Conservation (phyloP, 2,329 filamentous ascomycete genomes). For the Capronia epimyces region DNA sequence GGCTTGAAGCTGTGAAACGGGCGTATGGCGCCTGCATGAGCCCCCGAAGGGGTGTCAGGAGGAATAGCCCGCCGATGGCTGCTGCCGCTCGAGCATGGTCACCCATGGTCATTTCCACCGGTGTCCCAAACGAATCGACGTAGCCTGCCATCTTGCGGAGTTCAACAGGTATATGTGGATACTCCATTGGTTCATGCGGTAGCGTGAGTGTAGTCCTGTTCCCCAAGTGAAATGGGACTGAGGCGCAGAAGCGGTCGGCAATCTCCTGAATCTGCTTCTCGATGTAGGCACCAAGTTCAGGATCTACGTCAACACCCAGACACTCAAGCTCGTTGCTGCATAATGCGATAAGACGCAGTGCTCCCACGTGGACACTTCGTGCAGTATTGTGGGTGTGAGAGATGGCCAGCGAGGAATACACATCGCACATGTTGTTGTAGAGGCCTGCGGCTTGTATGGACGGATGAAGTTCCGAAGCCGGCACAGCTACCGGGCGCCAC, state of each 20-base stretch:
- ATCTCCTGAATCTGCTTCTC: slow-evolving; percentile 23
- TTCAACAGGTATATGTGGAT: slow-evolving; percentile 17
- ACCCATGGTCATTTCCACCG: slow-evolving; percentile 20
- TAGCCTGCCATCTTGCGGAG: slow-evolving; percentile 18
- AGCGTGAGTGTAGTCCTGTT: slow-evolving; percentile 22
- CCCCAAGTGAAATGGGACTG: slow-evolving; percentile 29
- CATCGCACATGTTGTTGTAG: slow-evolving; percentile 19
- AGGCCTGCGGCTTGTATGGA: slow-evolving; percentile 21
- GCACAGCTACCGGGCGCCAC: slow-evolving; percentile 16
- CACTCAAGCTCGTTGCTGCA: slow-evolving; percentile 6
- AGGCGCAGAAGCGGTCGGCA: slow-evolving; percentile 27
- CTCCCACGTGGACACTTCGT: slow-evolving; percentile 13
- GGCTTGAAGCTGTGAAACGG: background rate
- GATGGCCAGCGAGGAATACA: slow-evolving; percentile 22
- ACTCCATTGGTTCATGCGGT: slow-evolving; percentile 18
- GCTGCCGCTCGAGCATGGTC: slow-evolving; percentile 22
- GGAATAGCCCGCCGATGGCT: slow-evolving; percentile 21
- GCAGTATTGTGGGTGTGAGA: slow-evolving; percentile 19
- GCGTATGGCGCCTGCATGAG: slow-evolving; percentile 9
- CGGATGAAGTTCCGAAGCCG: slow-evolving; percentile 18
- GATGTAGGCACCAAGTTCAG: slow-evolving; percentile 6
- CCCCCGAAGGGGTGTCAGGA: slow-evolving; percentile 17
- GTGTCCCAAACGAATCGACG: slow-evolving; percentile 19
- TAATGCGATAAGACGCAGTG: slow-evolving; percentile 15
- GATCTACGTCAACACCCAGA: slow-evolving; percentile 9